A percentile compares a stretch with the other conserved stretches of the same genome.
Evolutionary conservation across 2,329 filamentous ascomycete species (phyloP).

Genomic region (Truncatella angustata): DNA sequence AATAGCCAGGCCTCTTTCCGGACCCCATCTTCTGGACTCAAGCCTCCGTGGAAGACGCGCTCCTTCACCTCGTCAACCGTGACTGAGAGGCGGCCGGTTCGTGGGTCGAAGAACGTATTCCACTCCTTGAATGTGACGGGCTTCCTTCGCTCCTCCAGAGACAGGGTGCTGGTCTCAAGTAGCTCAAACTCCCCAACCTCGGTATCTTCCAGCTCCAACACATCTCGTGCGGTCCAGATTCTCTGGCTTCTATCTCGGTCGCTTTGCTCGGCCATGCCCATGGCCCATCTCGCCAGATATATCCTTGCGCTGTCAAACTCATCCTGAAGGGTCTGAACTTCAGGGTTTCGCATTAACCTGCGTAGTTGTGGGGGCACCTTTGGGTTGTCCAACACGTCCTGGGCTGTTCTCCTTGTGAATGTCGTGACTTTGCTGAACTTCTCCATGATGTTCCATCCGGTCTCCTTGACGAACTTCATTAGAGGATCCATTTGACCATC

Average conservation of each 20-base stretch:
- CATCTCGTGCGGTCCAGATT: conserved; percentile 91
- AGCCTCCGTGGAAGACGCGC: conserved; percentile 90
- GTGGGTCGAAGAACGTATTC: conserved; percentile 82
- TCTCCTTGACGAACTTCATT: conserved; percentile 90
- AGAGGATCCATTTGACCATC: conserved; percentile 89
- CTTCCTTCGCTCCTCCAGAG: conserved; percentile 73
- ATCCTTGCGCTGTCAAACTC: conserved; percentile 96
- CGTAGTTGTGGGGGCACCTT: conserved; percentile 86
- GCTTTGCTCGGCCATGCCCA: conserved; percentile 97
- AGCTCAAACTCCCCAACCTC: conserved; percentile 96
- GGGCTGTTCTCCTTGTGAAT: conserved; percentile 87
- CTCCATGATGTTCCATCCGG: conserved; percentile 93
- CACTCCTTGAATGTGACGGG: conserved; percentile 81
- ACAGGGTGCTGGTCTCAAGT: conserved; percentile 72
- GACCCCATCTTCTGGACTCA: conserved; percentile 85
- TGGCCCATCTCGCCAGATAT: conserved; percentile 94
- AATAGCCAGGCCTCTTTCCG: conserved; percentile 97
- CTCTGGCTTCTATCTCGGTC: conserved; percentile 81
- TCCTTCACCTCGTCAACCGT: conserved; percentile 95
- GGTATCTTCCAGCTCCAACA: conserved; percentile 90
- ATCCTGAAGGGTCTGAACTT: conserved; percentile 92
- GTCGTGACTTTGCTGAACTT: conserved; percentile 97
- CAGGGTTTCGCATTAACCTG: conserved; percentile 81
- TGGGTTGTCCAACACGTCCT: conserved; percentile 88
- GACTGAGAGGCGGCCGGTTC: conserved; percentile 70